Percentiles rank a stretch among this genome's conserved stretches.
phyloP scores from a whole-genome alignment of 768 basidiomycete genomes.

The Agrocybe pediades region DNA sequence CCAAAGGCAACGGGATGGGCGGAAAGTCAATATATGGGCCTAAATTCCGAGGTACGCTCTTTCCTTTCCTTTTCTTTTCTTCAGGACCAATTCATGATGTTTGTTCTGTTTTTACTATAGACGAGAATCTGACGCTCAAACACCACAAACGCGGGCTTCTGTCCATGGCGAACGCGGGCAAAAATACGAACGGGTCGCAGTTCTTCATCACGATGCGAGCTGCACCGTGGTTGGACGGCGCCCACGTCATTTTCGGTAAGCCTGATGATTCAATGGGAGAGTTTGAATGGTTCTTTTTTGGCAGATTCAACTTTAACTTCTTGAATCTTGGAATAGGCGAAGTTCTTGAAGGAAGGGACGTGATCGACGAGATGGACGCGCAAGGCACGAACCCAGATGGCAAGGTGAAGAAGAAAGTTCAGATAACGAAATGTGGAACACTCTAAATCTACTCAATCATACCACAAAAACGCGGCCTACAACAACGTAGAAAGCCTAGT shows the following conservation, averaged over 20 bases:
- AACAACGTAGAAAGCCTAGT: too few species aligned
- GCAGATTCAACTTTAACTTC: not conserved
- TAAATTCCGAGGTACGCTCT: constrained; percentile 57
- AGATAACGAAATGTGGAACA: constrained; percentile 8
- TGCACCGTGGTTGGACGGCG: constrained; percentile 80
- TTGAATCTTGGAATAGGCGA: constrained; percentile 42
- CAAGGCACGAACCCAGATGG: constrained; percentile 41
- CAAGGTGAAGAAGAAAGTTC: constrained; percentile 6
- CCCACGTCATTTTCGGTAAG: constrained; percentile 85
- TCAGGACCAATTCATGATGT: not conserved
- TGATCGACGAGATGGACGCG: constrained; percentile 47
- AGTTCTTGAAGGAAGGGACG: constrained; percentile 65
- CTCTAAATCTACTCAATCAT: not conserved
- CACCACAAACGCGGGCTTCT: constrained; percentile 72
- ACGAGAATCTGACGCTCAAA: constrained; percentile 83
- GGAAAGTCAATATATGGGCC: constrained; percentile 80
- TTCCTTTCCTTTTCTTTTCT: not conserved
- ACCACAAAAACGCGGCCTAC: too few species aligned
- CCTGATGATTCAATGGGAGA: constrained; percentile 3
- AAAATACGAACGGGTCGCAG: constrained; percentile 83
- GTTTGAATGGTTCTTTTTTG: not conserved
- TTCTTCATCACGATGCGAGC: constrained; percentile 90
- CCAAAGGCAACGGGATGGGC: constrained; percentile 66
- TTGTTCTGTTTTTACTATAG: constrained; percentile 33
- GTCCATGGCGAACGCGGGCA: constrained; percentile 81